Conservation (phyloP, 768 basidiomycete genomes). For the Tylopilus felleus region DNA sequence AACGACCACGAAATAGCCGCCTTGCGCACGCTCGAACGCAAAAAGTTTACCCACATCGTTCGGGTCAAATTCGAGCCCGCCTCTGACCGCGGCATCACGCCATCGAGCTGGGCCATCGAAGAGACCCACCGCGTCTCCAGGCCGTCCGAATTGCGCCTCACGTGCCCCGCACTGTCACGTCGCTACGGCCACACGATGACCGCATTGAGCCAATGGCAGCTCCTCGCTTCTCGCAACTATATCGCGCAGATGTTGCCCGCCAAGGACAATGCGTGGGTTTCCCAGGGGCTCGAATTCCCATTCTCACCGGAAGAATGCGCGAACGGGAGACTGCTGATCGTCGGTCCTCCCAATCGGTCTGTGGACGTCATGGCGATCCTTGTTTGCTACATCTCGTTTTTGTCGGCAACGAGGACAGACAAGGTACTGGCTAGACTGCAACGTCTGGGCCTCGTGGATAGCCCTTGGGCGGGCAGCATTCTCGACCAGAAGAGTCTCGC, state of each 20-base stretch:
- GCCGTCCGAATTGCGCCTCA: neutral
- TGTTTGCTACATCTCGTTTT: neutral
- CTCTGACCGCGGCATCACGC: neutral
- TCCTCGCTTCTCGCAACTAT: neutral
- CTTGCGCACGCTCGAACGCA: neutral
- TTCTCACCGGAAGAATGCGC: too few species aligned
- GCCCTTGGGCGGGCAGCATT: neutral
- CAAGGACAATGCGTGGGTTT: neutral
- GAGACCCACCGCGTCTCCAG: neutral
- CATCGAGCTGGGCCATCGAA: neutral
- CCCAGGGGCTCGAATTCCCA: neutral
- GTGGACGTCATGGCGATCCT: neutral
- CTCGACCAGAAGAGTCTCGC: neutral
- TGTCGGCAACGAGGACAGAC: neutral
- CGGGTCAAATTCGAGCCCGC: neutral
- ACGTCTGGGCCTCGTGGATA: neutral
- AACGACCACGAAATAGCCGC: conserved; percentile 3
- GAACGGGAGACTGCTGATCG: neutral
- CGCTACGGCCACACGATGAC: neutral
- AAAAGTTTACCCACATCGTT: conserved; percentile 1
- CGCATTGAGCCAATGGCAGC: neutral
- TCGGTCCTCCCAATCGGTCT: too few species aligned
- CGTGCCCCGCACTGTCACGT: neutral
- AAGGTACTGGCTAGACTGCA: neutral
- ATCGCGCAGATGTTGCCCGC: neutral